Evolutionary conservation across 202 grass and related monocot species (phyloP).

Genomic region (Zoysia matrella): DNA sequence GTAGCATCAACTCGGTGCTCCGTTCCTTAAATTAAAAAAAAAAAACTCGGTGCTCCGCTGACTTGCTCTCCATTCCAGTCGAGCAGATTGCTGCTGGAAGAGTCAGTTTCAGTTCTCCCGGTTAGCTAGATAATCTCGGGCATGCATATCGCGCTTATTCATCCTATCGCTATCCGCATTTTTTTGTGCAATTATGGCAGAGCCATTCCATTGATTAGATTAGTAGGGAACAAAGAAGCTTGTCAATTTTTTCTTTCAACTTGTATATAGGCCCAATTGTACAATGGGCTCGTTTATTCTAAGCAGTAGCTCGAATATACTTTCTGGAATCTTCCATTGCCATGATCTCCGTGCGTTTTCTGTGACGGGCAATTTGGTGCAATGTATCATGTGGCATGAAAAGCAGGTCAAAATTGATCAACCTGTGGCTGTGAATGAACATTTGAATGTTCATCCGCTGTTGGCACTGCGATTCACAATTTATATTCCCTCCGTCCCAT

Average conservation of each 20-base stretch:
- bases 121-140: neutral
- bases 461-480: neutral
- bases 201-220: conserved; percentile 9
- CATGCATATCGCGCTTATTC: conserved; percentile 8
- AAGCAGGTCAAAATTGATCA: neutral
- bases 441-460: no score
- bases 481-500: no score
- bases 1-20: neutral
- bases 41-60: no score
- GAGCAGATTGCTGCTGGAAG: neutral
- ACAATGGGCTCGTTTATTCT: neutral
- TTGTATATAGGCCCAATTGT: neutral
- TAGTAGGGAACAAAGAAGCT: neutral
- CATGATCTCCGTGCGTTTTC: neutral
- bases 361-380: neutral
- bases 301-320: neutral
- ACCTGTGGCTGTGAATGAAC: neutral
- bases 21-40: no score
- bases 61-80: neutral
- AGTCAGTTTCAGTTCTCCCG: conserved; percentile 1
- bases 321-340: neutral
- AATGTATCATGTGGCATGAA: neutral
- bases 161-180: conserved; percentile 6
- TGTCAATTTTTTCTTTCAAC: neutral
- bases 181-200: neutral